phyloP scores from a whole-genome alignment of 352 stramenopile species.

The Aphanomyces cochlioides region DNA sequence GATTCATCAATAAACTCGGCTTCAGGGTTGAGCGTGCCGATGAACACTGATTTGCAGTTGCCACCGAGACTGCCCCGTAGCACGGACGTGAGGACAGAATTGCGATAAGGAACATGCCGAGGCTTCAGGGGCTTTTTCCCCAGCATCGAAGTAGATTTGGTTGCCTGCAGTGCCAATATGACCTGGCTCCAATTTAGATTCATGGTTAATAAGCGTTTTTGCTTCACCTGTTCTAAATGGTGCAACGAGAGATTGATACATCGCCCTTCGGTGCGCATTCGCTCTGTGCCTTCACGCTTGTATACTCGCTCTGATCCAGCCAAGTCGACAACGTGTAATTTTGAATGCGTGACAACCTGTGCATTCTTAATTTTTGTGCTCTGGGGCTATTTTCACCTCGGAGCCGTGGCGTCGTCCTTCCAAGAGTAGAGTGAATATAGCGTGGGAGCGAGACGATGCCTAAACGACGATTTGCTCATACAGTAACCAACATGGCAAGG shows the following conservation, averaged over 20 bases:
- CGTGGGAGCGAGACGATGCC: conserved; percentile 73
- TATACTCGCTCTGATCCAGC: conserved; percentile 95
- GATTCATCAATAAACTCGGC: conserved; percentile 83
- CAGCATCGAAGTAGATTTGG: conserved; percentile 33
- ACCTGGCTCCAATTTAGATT: conserved; percentile 46
- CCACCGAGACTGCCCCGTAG: conserved; percentile 91
- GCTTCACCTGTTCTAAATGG: conserved; percentile 85
- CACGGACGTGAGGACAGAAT: conserved; percentile 96
- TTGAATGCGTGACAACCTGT: conserved; percentile 70
- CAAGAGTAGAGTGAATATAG: conserved; percentile 94
- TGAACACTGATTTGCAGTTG: conserved; percentile 97
- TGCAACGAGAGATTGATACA: conserved; percentile 96
- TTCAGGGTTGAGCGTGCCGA: conserved; percentile 93
- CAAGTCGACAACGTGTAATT: conserved; percentile 94
- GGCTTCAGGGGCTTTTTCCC: conserved; percentile 42
- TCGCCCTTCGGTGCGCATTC: conserved; percentile 90
- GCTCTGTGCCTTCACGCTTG: conserved; percentile 87
- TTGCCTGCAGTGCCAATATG: conserved; percentile 90
- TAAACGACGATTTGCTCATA: not conserved
- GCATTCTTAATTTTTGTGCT: not conserved
- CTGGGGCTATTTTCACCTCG: conserved; percentile 37
- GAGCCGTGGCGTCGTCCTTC: conserved; percentile 72
- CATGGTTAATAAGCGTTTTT: not conserved
- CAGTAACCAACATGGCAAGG: not conserved
- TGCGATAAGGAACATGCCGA: conserved; percentile 93